Percentiles rank a stretch among this genome's conserved stretches.
These are phyloP conservation scores for Penicillium angulare DNA, from an alignment of 495 filamentous ascomycete genomes.

Conservation along the genomic window DNA sequence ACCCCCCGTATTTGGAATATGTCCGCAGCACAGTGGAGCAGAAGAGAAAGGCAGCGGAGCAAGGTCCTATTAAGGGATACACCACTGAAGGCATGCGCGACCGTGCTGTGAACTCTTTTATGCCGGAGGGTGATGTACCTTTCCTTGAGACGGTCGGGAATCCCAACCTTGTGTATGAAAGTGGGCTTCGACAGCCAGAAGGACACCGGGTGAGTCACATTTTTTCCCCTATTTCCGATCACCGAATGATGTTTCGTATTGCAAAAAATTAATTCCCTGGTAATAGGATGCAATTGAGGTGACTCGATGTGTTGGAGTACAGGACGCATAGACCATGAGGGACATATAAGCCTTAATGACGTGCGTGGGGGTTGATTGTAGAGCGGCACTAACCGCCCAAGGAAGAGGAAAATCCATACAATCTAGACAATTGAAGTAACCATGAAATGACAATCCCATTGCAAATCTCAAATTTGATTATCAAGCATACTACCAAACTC, in stretches of 20 bases:
- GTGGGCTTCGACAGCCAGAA: conserved; percentile 60
- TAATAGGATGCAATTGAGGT: conserved; percentile 71
- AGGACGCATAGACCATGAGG: conserved; percentile 18
- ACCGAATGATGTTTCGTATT: too few species aligned
- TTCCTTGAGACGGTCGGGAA: conserved; percentile 56
- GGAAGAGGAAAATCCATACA: too few species aligned
- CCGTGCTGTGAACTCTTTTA: conserved; percentile 26
- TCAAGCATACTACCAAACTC: background rate
- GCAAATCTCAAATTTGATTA: background rate
- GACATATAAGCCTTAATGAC: background rate
- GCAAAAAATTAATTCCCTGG: background rate
- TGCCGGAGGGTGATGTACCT: conserved; percentile 39
- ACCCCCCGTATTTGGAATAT: conserved; percentile 64
- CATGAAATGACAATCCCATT: too few species aligned
- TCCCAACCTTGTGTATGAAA: conserved; percentile 68
- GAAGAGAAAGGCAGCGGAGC: conserved; percentile 34
- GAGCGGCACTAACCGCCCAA: background rate
- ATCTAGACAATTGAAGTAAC: too few species aligned
- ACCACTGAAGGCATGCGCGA: conserved; percentile 30
- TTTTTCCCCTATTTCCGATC: too few species aligned
- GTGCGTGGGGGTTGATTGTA: background rate
- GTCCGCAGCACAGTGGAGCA: conserved; percentile 36
- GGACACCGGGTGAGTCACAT: conserved; percentile 27
- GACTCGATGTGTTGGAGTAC: conserved; percentile 57
- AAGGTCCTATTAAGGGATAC: conserved; percentile 27